Percentiles rank a stretch among this genome's conserved stretches.
These are phyloP conservation scores for Rosa lucieae DNA, from an alignment of 306 rosid species.

Conservation along the genomic window DNA sequence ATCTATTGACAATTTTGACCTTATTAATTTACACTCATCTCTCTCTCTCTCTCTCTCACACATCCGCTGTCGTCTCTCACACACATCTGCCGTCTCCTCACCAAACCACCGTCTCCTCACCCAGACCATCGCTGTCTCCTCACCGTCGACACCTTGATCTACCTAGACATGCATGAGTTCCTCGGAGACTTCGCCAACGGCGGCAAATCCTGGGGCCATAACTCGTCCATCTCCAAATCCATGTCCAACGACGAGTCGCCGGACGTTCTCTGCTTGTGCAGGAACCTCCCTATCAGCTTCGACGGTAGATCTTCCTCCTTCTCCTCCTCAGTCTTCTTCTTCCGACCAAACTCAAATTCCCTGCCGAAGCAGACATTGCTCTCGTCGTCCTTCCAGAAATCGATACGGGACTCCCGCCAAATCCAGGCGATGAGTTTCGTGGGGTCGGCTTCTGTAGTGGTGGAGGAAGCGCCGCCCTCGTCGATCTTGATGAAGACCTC, in stretches of 20 bases:
- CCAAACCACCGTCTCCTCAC: too few species aligned
- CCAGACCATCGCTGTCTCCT: too few species aligned
- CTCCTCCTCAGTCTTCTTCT: background rate
- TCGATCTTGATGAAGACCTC: slow-evolving; percentile 66
- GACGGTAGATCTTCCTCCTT: slow-evolving; percentile 70
- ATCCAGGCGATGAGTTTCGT: slow-evolving; percentile 14
- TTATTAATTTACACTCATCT: too few species aligned
- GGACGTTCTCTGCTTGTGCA: slow-evolving; percentile 70
- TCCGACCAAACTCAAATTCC: slow-evolving; percentile 44
- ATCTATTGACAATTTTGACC: too few species aligned
- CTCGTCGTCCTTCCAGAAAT: slow-evolving; percentile 42
- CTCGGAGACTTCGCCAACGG: too few species aligned
- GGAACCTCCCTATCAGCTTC: slow-evolving; percentile 62
- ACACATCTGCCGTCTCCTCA: too few species aligned
- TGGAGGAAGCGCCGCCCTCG: slow-evolving; percentile 14
- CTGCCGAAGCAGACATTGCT: background rate
- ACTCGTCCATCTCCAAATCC: slow-evolving; percentile 37
- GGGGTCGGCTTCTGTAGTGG: background rate
- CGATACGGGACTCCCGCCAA: slow-evolving; percentile 62
- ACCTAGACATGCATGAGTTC: too few species aligned
- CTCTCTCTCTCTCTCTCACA: too few species aligned
- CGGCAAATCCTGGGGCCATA: slow-evolving; percentile 4
- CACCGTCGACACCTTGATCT: too few species aligned
- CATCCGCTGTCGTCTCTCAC: too few species aligned
- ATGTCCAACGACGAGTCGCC: slow-evolving; percentile 63